Evolutionary conservation across 768 basidiomycete species (phyloP), one percentile per base, ranked within the genome.

Genomic region (Boletus reticuloceps): DNA sequence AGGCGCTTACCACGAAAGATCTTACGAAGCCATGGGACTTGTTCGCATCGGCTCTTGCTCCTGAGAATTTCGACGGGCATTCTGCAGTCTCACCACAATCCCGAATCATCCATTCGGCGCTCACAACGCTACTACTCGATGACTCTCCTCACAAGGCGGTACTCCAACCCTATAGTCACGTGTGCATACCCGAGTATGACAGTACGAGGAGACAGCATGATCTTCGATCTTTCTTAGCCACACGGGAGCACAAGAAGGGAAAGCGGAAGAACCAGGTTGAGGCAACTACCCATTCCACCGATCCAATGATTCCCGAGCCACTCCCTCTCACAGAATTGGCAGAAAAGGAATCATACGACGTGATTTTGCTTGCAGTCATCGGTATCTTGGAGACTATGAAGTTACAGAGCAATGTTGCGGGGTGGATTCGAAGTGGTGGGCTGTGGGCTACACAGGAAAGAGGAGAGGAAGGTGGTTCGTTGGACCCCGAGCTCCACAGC

Each of bases 81-180:
- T 43, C 54, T 17, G 12, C 51, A 22, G 39, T 27, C 6, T 29
- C 50, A 11, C n/a, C 55, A 10, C 61, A 55, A 45, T 50, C 55
- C 7, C 50, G 44, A 27, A 11, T 38, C 2, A 45, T 37, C 5
- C 81, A 80, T 58, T 79, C 80, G 3, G 74, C 78, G 6, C 54
- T 72, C 16, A 77, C 79, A 6, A 83, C 81, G 5, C 66, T 82
- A 20, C 71, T 82, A 27, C 67, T 82, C 12, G 81, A 82, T 55
- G 81, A 82, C 58, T 82, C 82, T 14, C 74, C 75, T 27, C 70
- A 69, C 55, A 82, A 82, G 60, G 81, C 87, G 0, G 77, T 73
- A 29, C 74, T 87, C 16, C 91, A 94, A 64, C 91, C 91, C 0
- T 88, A 81, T 74, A 94, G 90, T 65, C 91, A 94, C 64, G 72